phyloP scores from a whole-genome alignment of 306 rosid genomes.

The Fragaria vesca region DNA sequence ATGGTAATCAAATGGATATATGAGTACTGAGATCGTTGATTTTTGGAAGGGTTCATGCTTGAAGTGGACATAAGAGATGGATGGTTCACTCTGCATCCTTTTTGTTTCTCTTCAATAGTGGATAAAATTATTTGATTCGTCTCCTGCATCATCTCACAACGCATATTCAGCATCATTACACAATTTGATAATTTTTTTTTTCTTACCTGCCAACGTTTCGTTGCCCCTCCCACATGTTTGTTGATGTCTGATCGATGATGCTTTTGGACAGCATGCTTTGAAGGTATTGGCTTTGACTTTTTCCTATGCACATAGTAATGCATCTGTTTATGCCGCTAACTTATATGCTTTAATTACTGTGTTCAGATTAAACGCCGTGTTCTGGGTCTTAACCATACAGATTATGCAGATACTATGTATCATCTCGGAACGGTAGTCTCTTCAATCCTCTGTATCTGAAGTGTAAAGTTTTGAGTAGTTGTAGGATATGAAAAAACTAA shows the following conservation, averaged over 20 bases:
- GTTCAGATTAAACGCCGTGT: conserved; percentile 76
- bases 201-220: conserved; percentile 13
- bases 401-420: conserved; percentile 82
- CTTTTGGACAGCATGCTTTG: conserved; percentile 65
- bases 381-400: conserved; percentile 73
- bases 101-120: not conserved
- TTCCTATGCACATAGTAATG: conserved; percentile 7
- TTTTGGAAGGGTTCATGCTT: not conserved
- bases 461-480: not conserved
- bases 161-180: not conserved
- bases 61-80: not conserved
- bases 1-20: not conserved
- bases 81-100: not conserved
- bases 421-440: conserved; percentile 79
- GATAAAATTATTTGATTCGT: not conserved
- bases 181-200: too few relatives aligned
- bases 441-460: conserved; percentile 4
- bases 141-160: not conserved
- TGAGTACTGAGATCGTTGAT: not conserved
- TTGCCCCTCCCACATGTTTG: conserved; percentile 21
- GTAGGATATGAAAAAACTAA: too few relatives aligned
- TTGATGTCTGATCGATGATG: conserved; percentile 24
- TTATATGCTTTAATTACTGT: conserved; percentile 15
- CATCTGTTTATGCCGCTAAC: conserved; percentile 12
- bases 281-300: conserved; percentile 56